Conservation (phyloP, 331 rosid genomes). For the Dryas integrifolia region DNA sequence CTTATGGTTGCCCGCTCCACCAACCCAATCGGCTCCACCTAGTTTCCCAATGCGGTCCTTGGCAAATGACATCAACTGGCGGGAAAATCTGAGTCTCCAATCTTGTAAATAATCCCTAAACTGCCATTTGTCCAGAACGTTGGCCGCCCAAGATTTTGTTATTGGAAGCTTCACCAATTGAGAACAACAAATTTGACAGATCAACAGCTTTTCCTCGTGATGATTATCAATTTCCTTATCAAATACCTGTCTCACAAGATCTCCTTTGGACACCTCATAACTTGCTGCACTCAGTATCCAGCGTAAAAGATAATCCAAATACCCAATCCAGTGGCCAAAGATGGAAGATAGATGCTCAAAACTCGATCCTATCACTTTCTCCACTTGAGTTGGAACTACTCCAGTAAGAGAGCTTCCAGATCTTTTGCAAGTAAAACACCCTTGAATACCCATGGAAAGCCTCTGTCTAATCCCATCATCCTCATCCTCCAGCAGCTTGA, state of each 20-base stretch:
- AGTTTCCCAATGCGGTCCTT: conserved; percentile 46
- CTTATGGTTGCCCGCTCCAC: conserved; percentile 92
- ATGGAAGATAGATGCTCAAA: conserved; percentile 72
- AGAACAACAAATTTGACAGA: conserved; percentile 79
- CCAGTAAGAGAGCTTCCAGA: conserved; percentile 32
- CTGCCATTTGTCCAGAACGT: conserved; percentile 33
- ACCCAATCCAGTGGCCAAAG: conserved; percentile 82
- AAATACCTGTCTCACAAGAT: conserved; percentile 84
- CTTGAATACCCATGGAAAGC: conserved; percentile 70
- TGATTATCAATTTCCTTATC: conserved; percentile 95
- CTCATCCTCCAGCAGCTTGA: conserved; percentile 91
- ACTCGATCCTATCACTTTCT: conserved; percentile 70
- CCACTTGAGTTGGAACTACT: conserved; percentile 76
- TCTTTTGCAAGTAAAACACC: conserved; percentile 52
- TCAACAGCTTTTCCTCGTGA: conserved; percentile 86
- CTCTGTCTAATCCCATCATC: conserved; percentile 67
- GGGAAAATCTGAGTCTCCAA: conserved; percentile 56
- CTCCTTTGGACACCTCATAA: conserved; percentile 48
- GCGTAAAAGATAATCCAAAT: conserved; percentile 56
- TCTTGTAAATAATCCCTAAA: conserved; percentile 42
- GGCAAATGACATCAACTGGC: conserved; percentile 56
- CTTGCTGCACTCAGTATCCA: conserved; percentile 54
- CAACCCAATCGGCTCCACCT: conserved; percentile 65
- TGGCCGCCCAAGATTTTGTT: conserved; percentile 37
- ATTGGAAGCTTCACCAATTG: conserved; percentile 65